Evolutionary conservation across 495 filamentous ascomycete species (phyloP).

Genomic region (Annulohypoxylon maeteangense): DNA sequence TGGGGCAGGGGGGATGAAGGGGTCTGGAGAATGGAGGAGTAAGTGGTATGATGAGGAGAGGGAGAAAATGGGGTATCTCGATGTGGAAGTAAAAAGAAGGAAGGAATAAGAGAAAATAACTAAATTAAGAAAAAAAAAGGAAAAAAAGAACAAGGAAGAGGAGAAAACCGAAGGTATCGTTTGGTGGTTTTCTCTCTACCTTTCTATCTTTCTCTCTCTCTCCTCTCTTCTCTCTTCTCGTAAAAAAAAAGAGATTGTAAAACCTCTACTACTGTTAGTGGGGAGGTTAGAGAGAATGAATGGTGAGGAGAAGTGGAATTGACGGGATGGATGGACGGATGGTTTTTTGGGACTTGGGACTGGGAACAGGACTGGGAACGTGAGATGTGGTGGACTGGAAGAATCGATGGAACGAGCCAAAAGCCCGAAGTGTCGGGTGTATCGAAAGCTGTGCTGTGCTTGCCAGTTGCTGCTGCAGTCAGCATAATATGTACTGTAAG

Average conservation of each 20-base stretch:
- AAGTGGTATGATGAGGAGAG: slow-evolving; percentile 4
- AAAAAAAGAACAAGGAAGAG: slow-evolving; percentile 46
- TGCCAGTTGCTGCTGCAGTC: slow-evolving; percentile 21
- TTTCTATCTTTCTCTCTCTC: slow-evolving; percentile 49
- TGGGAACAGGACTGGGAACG: slow-evolving; percentile 16
- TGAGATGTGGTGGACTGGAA: slow-evolving; percentile 40
- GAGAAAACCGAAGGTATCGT: slow-evolving; percentile 47
- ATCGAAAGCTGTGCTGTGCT: slow-evolving; percentile 28
- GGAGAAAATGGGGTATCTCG: slow-evolving; percentile 43
- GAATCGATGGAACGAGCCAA: slow-evolving; percentile 45
- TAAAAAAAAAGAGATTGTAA: slow-evolving; percentile 7
- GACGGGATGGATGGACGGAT: slow-evolving; percentile 49
- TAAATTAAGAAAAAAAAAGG: slow-evolving; percentile 34
- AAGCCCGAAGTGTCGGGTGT: slow-evolving; percentile 43
- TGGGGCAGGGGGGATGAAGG: slow-evolving; percentile 41
- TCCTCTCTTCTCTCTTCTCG: slow-evolving; percentile 28
- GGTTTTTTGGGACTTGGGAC: slow-evolving; percentile 37
- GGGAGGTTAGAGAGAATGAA: slow-evolving; percentile 48
- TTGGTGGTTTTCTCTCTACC: slow-evolving; percentile 30
- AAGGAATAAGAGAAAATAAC: slow-evolving; percentile 45
- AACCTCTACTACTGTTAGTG: slow-evolving; percentile 46
- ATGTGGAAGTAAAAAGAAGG: slow-evolving; percentile 35
- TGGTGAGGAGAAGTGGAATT: slow-evolving; percentile 54
- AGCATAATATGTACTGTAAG: slow-evolving; percentile 19
- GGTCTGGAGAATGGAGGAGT: slow-evolving; percentile 39